These are phyloP conservation scores for Xylariomycetidae sp. DNA, from an alignment of 2,329 filamentous ascomycete genomes.

Conservation along the genomic window DNA sequence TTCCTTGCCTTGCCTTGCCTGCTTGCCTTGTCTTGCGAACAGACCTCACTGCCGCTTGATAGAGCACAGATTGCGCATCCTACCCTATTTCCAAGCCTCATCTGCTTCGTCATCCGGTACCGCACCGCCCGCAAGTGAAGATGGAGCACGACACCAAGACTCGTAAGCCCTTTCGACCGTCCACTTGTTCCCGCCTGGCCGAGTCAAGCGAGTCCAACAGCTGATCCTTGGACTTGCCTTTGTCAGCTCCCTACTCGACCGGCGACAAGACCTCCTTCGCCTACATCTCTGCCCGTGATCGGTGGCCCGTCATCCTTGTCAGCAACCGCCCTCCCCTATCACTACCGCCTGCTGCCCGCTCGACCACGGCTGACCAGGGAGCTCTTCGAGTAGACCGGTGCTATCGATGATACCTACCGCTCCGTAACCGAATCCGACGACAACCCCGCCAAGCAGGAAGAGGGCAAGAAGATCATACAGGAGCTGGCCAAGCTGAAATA, in stretches of 20 bases:
- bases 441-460: constrained; percentile 58
- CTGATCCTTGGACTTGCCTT: background rate
- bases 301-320: constrained; percentile 93
- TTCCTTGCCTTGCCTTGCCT: too few relatives aligned
- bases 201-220: too few relatives aligned
- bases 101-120: too few relatives aligned
- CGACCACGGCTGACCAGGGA: constrained; percentile 14
- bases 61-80: too few relatives aligned
- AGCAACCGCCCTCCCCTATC: constrained; percentile 26
- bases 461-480: constrained; percentile 82
- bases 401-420: constrained; percentile 90
- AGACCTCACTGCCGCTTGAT: too few relatives aligned
- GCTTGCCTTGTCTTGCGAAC: too few relatives aligned
- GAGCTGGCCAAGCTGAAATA: constrained; percentile 82
- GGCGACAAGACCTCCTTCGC: constrained; percentile 83
- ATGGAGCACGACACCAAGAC: constrained; percentile 47
- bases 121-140: too few relatives aligned
- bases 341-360: background rate
- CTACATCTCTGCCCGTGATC: constrained; percentile 72
- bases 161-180: constrained; percentile 44
- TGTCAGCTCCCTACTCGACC: constrained; percentile 66
- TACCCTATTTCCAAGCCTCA: too few relatives aligned
- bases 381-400: constrained; percentile 59
- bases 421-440: constrained; percentile 55
- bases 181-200: too few relatives aligned